Conservation (phyloP, 164 flowering plant species). For the Santalum album region DNA sequence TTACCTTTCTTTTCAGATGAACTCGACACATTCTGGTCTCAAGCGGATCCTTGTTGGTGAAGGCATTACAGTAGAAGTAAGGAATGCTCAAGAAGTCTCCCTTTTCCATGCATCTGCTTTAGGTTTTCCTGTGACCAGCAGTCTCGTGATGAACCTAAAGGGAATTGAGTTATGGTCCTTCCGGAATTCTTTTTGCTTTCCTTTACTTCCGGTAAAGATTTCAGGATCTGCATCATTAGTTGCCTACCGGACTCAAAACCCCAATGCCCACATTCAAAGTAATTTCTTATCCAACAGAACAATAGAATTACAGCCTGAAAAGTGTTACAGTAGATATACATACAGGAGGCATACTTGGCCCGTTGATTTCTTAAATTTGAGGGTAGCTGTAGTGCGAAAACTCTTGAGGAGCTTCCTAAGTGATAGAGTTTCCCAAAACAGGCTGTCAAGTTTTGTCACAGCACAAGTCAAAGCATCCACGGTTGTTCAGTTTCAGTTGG, state of each 20-base stretch:
- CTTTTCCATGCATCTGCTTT: conserved; percentile 27
- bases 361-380: conserved; percentile 22
- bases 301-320: conserved; percentile 48
- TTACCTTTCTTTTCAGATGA: conserved; percentile 28
- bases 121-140: conserved; percentile 18
- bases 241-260: conserved; percentile 40
- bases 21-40: conserved; percentile 38
- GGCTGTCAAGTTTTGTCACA: conserved; percentile 22
- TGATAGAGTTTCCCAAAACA: conserved; percentile 18
- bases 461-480: conserved; percentile 35
- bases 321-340: conserved; percentile 33
- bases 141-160: conserved; percentile 4
- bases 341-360: conserved; percentile 23
- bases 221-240: conserved; percentile 49
- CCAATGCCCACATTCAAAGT: conserved; percentile 27
- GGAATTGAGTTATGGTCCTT: conserved; percentile 23
- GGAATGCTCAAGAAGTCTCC: conserved; percentile 42
- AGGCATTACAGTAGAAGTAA: conserved; percentile 54
- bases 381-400: conserved; percentile 33
- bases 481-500: conserved; percentile 43
- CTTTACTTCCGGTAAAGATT: conserved; percentile 37
- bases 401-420: conserved; percentile 29
- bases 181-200: conserved; percentile 26
- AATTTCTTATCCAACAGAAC: conserved; percentile 21
- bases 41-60: conserved; percentile 55